Evolutionary conservation across 169 alveolate genomes (phyloP).

Genomic region (Theileria annulata): DNA sequence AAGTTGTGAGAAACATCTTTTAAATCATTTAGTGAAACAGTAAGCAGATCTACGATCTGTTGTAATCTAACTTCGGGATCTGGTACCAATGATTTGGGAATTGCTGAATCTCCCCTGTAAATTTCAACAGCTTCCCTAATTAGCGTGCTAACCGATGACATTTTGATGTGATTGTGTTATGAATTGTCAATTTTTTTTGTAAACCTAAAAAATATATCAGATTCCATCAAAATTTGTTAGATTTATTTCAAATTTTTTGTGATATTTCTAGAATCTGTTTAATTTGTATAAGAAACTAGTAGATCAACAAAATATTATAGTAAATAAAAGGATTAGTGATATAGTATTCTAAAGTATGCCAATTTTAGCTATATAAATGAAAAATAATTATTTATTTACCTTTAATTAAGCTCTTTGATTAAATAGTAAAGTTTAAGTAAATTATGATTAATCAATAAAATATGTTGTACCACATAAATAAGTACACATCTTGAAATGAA

Average conservation of each 20-base stretch:
- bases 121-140: constrained; percentile 60
- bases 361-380: too few relatives aligned
- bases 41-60: constrained; percentile 46
- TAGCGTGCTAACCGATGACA: constrained; percentile 40
- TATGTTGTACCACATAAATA: too few relatives aligned
- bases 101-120: constrained; percentile 40
- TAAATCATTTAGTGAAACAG: constrained; percentile 43
- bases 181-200: not conserved
- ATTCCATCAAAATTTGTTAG: not conserved
- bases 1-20: constrained; percentile 60
- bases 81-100: constrained; percentile 29
- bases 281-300: not conserved
- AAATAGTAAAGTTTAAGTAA: too few relatives aligned
- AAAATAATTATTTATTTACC: too few relatives aligned
- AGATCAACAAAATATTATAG: too few relatives aligned
- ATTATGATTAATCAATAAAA: too few relatives aligned
- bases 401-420: too few relatives aligned
- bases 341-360: too few relatives aligned
- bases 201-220: not conserved
- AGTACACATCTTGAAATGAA: too few relatives aligned
- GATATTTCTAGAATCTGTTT: not conserved
- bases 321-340: too few relatives aligned
- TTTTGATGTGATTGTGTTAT: not conserved
- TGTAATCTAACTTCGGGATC: constrained; percentile 38
- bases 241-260: not conserved